Evolutionary conservation across 2,329 filamentous ascomycete species (phyloP), one percentile per base, ranked within the genome.

Genomic region (Monilinia fructigena): DNA sequence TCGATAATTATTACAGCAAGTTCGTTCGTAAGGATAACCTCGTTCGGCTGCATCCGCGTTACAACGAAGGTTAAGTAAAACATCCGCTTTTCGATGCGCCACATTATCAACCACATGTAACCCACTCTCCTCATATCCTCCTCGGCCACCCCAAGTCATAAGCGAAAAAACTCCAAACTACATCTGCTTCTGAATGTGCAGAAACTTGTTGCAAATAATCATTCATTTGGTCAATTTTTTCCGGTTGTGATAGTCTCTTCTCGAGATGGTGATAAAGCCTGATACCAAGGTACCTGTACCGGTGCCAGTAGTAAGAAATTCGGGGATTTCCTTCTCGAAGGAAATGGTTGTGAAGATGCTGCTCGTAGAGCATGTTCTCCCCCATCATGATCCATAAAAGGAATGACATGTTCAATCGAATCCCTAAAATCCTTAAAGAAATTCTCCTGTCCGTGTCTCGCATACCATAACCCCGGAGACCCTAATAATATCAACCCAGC

Each of bases 391-490:
- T 75, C 72, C 74, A 75, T 76, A 67, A 77, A 78, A 4, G 77
- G 77, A n/a, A 78, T 75, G 31, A 86, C 76, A 64, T 75, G 72
- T 53, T 82, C 79, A 53, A 86, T 77, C 18, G 80, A 77, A 45
- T 78, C 74, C 65, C 79, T 79, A 74, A 85, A 86, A 1, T 76
- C 69, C 38, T 78, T 74, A 26, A 83, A 74, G 67, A 79, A 81
- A 53, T 78, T 77, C 26, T 79, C 77, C n/a, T 78, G 78, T 20
- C 82, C 77, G 74, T 84, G 79, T 63, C 81, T 78, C 40, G 83
- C 82, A 72, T 85, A 80, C 82, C 82, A 86, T 28, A 86, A 75
- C 2, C 85, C 85, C 2, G 80, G 79, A 48, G 82, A 80, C 2
- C 85, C 85, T 42, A 86, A 72, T 2, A 87, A 71, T 28, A 87